Percentiles rank a stretch among this genome's conserved stretches.
Evolutionary conservation across 192 early-diverging fungal genomes (phyloP).

Genomic region (Funneliformis geosporum): DNA sequence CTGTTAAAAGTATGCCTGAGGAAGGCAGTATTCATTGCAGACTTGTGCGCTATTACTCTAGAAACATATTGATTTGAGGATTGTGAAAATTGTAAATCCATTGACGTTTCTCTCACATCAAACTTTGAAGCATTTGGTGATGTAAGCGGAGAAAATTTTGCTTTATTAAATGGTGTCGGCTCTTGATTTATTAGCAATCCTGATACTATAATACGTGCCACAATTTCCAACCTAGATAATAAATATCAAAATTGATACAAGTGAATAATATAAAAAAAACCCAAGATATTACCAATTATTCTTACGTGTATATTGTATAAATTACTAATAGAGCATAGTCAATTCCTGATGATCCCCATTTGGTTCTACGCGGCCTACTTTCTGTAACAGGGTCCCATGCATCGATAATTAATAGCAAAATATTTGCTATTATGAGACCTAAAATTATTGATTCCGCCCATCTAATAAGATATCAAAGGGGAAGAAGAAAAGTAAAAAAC

Average conservation of each 20-base stretch:
- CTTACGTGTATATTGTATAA: constrained; percentile 58
- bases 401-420: constrained; percentile 43
- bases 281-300: neutral
- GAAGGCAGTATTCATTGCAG: constrained; percentile 45
- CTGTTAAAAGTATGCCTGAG: constrained; percentile 66
- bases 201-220: constrained; percentile 40
- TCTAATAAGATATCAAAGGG: constrained; percentile 28
- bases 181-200: neutral
- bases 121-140: constrained; percentile 15
- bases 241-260: constrained; percentile 32
- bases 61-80: constrained; percentile 1
- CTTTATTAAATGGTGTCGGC: too few species aligned
- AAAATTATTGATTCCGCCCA: constrained; percentile 53
- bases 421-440: constrained; percentile 46
- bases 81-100: constrained; percentile 17
- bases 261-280: neutral
- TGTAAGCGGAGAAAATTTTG: neutral
- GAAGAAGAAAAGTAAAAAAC: neutral
- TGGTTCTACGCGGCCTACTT: constrained; percentile 28
- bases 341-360: constrained; percentile 51
- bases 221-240: constrained; percentile 41
- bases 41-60: constrained; percentile 18
- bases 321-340: constrained; percentile 52
- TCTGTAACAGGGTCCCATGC: constrained; percentile 38
- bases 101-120: constrained; percentile 11